Evolutionary conservation across 2,329 filamentous ascomycete species (phyloP), one percentile per base, ranked within the genome.

Genomic region (Aspergillus uvarum): DNA sequence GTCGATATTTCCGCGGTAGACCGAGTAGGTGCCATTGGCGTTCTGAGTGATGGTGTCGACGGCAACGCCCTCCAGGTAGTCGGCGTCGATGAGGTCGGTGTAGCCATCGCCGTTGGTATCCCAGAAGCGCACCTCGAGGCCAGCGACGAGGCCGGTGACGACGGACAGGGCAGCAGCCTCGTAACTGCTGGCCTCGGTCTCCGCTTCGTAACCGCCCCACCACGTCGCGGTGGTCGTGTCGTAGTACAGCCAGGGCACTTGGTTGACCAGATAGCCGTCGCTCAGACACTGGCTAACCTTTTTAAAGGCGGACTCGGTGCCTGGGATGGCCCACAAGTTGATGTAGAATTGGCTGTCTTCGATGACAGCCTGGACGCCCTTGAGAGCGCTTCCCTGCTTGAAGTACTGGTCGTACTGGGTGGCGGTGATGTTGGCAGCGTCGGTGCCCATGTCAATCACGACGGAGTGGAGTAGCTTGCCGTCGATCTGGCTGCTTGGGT

Each of bases 241-340:
- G 29, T 51, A 51, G 35, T 51, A 51, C 50, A 51, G 50, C 50
- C 50, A 51, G 50, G 50, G 24, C 29, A 51, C 50, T 51, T 51
- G 50, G 29, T 51, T 51, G 1, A 51, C 50, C 29, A 51, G 50
- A 35, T 51, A 51, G 29, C 50, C 50, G 50, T 35, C 50, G 50
- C 50, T 51, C n/a, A 51, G 3, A n/a, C 50, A 51, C 29, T 38
- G 29, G 50, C 29, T 51, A 6, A 16, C n/a, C 8, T n/a, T 51
- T 5, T 51, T 29, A 21, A 51, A 51, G n/a, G 50, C 50, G 50
- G 50, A 31, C 50, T 51, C 50, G 29, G 24, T 51, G 29, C 50
- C 50, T 8, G 50, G 50, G n/a, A 51, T 51, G 29, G 50, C 50
- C 50, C 50, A 51, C 50, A 51, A 10, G 29, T 51, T 51, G 29